Conservation (phyloP, 192 early-diverging fungal genomes). For the Hyaloraphidium curvatum region DNA sequence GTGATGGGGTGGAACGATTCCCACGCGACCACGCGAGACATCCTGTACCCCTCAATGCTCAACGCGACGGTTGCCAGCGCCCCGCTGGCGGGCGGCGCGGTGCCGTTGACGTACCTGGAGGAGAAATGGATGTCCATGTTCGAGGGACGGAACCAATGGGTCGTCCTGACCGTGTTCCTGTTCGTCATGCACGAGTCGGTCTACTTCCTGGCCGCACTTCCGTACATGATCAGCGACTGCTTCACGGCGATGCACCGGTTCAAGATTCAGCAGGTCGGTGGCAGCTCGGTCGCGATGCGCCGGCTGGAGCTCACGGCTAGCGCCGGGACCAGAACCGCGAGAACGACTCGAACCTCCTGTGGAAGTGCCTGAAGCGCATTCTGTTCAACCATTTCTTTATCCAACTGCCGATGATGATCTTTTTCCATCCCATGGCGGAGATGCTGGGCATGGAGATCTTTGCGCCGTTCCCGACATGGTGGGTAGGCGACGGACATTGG, state of each 20-base stretch:
- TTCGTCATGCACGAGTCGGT: constrained; percentile 80
- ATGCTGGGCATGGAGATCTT: constrained; percentile 69
- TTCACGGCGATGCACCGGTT: constrained; percentile 73
- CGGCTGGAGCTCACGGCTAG: neutral
- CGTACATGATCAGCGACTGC: constrained; percentile 63
- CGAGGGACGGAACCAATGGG: constrained; percentile 43
- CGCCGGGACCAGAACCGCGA: constrained; percentile 26
- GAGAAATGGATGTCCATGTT: constrained; percentile 41
- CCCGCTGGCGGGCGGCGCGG: too few relatives aligned
- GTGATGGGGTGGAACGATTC: too few relatives aligned
- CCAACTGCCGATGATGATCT: constrained; percentile 73
- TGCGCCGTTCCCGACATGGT: constrained; percentile 66
- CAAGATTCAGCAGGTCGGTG: constrained; percentile 62
- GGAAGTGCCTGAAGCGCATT: constrained; percentile 53
- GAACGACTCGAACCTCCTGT: constrained; percentile 40
- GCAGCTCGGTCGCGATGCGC: neutral
- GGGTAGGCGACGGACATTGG: neutral
- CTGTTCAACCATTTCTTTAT: constrained; percentile 57
- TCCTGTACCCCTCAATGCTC: too few relatives aligned
- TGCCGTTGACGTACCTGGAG: too few relatives aligned
- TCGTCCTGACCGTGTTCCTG: constrained; percentile 49
- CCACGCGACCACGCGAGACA: too few relatives aligned
- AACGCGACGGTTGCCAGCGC: too few relatives aligned
- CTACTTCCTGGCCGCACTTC: constrained; percentile 82
- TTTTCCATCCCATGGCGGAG: constrained; percentile 66